A percentile compares a stretch with the other conserved stretches of the same genome.
Conservation (phyloP, 768 basidiomycete genomes). For the Mrakia frigida region DNA sequence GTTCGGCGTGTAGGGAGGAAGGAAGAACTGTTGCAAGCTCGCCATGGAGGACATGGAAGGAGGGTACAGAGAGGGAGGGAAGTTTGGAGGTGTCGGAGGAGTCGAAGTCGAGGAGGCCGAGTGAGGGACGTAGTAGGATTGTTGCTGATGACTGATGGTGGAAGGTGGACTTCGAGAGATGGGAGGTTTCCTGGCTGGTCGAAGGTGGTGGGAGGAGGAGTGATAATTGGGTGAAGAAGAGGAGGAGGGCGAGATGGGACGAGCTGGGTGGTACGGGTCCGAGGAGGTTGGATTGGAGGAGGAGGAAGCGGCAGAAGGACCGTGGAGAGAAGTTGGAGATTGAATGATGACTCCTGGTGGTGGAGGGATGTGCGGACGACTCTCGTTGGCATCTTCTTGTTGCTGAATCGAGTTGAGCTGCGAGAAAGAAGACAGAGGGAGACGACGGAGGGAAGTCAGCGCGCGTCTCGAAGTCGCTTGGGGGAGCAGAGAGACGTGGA, state of each 20-base stretch:
- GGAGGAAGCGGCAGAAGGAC: not conserved
- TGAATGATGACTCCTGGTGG: not conserved
- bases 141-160: not conserved
- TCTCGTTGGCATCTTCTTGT: not conserved
- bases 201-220: not conserved
- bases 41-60: conserved; percentile 9
- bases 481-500: not conserved
- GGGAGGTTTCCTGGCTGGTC: conserved; percentile 10
- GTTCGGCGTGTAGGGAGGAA: conserved; percentile 17
- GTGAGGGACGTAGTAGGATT: conserved; percentile 12
- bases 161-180: not conserved
- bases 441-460: not conserved
- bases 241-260: not conserved
- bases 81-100: conserved; percentile 1
- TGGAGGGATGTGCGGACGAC: not conserved
- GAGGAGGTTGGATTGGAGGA: not conserved
- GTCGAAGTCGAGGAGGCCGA: not conserved
- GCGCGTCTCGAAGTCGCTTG: not conserved
- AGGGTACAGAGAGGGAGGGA: conserved; percentile 2
- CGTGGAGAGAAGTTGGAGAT: not conserved
- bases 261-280: not conserved
- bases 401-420: conserved; percentile 10
- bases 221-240: not conserved
- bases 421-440: not conserved
- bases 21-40: not conserved